Evolutionary conservation across 805 yeast genomes (phyloP).

Genomic region (Lipomyces mesembrius): DNA sequence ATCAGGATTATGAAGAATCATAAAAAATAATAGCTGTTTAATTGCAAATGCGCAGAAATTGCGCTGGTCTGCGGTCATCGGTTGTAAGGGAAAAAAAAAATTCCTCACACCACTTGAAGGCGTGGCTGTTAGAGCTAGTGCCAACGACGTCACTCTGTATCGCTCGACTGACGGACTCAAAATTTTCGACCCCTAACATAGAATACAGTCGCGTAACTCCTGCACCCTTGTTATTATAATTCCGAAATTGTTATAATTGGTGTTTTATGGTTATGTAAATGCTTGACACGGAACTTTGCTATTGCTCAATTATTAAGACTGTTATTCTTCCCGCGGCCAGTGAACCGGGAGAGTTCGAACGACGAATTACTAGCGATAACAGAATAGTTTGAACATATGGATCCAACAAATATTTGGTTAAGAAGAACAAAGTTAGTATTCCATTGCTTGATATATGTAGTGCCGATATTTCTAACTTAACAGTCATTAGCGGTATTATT

Average conservation of each 20-base stretch:
- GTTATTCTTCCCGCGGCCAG: neutral
- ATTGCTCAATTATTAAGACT: neutral
- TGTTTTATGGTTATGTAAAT: neutral
- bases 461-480: neutral
- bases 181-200: neutral
- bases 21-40: neutral
- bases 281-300: neutral
- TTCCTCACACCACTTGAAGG: neutral
- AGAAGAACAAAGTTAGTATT: slow-evolving; percentile 25
- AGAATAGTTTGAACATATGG: slow-evolving; percentile 11
- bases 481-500: neutral
- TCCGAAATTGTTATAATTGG: neutral
- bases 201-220: neutral
- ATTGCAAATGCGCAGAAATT: neutral
- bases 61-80: slow-evolving; percentile 10
- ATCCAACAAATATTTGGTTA: slow-evolving; percentile 25
- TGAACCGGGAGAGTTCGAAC: neutral
- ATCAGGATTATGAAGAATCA: neutral
- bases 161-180: neutral
- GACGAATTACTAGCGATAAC: neutral
- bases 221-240: neutral
- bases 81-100: neutral
- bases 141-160: neutral
- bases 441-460: neutral
- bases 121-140: neutral